phyloP scores from a whole-genome alignment of 2,329 filamentous ascomycete species.

The Talaromyces sp. region DNA sequence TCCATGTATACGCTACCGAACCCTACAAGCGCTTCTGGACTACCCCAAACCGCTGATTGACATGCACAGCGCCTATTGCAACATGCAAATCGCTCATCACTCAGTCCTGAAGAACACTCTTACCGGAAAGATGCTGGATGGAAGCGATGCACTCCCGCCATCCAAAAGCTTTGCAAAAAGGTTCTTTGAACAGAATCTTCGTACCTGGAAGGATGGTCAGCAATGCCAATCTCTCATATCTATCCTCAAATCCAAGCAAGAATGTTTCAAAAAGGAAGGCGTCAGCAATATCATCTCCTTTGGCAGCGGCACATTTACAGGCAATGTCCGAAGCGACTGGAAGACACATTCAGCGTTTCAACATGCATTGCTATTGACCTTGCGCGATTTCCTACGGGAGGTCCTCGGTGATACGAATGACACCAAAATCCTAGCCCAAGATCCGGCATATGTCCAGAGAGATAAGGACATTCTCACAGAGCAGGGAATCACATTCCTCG shows the following conservation, averaged over 20 bases:
- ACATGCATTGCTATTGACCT: constrained; percentile 2
- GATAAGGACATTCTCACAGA: not conserved
- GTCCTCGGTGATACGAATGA: not conserved
- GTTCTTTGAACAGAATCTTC: not conserved
- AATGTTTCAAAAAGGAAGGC: not conserved
- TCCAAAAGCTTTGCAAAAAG: not conserved
- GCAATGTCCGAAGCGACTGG: not conserved
- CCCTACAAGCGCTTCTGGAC: not conserved
- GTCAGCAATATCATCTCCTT: not conserved
- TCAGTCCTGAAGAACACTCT: not conserved
- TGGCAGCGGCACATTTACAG: not conserved
- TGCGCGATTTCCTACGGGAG: not conserved
- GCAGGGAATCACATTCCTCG: not conserved
- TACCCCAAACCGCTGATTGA: not conserved
- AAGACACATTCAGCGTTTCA: not conserved
- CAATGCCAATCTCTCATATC: not conserved
- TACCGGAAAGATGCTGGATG: not conserved
- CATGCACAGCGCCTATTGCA: not conserved
- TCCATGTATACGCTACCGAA: not conserved
- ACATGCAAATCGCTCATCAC: not conserved
- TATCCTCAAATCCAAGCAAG: not conserved
- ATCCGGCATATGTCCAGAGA: not conserved
- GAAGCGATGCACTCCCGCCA: not conserved
- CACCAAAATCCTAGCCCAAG: not conserved
- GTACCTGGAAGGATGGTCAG: not conserved